These are phyloP conservation scores for Leucocoprinus sp. DNA, from an alignment of 768 basidiomycete genomes.

Conservation along the genomic window DNA sequence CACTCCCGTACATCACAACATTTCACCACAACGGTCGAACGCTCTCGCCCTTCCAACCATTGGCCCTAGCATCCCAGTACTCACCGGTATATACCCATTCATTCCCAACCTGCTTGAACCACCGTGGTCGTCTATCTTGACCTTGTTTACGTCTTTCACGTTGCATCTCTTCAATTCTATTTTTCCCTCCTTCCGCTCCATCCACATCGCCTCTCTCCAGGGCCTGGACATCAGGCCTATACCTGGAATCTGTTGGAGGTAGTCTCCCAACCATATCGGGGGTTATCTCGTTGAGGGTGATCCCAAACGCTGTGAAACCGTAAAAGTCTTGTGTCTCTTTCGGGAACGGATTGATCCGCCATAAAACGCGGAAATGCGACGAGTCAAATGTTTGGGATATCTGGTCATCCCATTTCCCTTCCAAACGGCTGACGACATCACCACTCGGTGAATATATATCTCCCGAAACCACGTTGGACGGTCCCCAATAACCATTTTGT, in stretches of 20 bases:
- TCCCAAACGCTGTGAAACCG: constrained; percentile 74
- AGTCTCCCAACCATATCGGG: constrained; percentile 53
- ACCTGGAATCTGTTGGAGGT: constrained; percentile 76
- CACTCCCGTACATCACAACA: too few species aligned
- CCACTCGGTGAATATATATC: constrained; percentile 46
- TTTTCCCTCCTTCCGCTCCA: constrained; percentile 64
- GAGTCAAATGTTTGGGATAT: constrained; percentile 61
- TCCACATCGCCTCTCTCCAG: constrained; percentile 72
- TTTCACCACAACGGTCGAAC: constrained; percentile 62
- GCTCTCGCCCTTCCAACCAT: constrained; percentile 48
- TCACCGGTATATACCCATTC: constrained; percentile 75
- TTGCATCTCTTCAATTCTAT: constrained; percentile 66
- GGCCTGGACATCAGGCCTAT: constrained; percentile 74
- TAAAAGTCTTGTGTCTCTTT: constrained; percentile 65
- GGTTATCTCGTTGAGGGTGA: constrained; percentile 77
- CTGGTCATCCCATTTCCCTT: constrained; percentile 87
- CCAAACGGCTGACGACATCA: constrained; percentile 51
- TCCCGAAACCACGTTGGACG: constrained; percentile 66
- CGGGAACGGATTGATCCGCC: constrained; percentile 70
- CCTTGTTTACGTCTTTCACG: constrained; percentile 59
- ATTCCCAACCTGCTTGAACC: constrained; percentile 66
- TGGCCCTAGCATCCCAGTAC: constrained; percentile 73
- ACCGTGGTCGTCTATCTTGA: constrained; percentile 53
- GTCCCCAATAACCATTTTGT: constrained; percentile 76
- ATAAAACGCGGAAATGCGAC: constrained; percentile 66